Evolutionary conservation across 1,139 yeast species (phyloP).

Genomic region (Yamadazyma songkhlaensis): DNA sequence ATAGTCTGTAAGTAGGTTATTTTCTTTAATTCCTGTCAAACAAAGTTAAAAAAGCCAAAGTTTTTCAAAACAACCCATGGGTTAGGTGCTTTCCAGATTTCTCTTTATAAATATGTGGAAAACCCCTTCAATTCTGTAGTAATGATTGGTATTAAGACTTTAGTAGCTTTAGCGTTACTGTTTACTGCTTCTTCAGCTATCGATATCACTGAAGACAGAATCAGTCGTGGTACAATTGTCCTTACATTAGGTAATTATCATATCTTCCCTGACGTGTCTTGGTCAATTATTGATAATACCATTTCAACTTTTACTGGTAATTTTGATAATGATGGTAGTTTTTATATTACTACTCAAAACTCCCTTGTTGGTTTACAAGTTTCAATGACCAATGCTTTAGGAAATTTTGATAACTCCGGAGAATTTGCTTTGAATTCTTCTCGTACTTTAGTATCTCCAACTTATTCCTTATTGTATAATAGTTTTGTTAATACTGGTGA

Average conservation of each 20-base stretch:
- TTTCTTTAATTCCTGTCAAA: no score
- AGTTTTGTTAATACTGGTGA: conserved; percentile 14
- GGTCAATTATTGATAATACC: conserved; percentile 32
- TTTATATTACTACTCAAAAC: conserved; percentile 18
- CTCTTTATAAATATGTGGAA: no score
- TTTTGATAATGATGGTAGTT: conserved; percentile 20
- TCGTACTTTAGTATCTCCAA: conserved; percentile 7
- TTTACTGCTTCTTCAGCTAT: neutral
- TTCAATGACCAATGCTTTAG: conserved; percentile 9
- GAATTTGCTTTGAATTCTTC: conserved; percentile 8
- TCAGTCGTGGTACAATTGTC: conserved; percentile 16
- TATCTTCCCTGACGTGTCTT: conserved; percentile 24
- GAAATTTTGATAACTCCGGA: conserved; percentile 9
- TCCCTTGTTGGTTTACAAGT: conserved; percentile 12
- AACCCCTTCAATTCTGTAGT: neutral
- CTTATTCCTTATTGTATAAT: conserved; percentile 18
- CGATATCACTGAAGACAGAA: conserved; percentile 7
- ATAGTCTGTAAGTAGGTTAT: no score
- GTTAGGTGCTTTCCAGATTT: no score
- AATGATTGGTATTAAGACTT: conserved; percentile 3
- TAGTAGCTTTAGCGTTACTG: conserved; percentile 3
- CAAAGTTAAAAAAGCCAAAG: no score
- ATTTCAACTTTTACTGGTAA: conserved; percentile 21
- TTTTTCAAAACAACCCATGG: no score
- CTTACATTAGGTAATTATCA: conserved; percentile 18